These are phyloP conservation scores for Candida smagusa DNA, from an alignment of 1,139 yeast species.

Conservation along the genomic window DNA sequence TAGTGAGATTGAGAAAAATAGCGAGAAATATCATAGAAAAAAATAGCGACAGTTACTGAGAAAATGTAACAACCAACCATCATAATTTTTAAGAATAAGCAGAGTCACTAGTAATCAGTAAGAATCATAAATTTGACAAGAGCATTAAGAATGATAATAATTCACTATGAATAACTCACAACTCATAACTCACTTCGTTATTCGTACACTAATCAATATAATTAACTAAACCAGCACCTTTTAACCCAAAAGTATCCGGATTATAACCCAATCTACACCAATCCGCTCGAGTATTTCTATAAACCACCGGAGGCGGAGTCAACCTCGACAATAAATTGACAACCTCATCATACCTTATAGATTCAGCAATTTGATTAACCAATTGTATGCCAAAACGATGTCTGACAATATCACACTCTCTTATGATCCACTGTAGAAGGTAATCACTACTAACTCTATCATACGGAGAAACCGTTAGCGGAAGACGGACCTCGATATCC, in stretches of 20 bases:
- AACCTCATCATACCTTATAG: conserved; percentile 23
- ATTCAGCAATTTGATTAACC: conserved; percentile 20
- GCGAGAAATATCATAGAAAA: no score
- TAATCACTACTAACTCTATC: conserved; percentile 45
- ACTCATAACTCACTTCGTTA: no score
- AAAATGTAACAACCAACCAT: no score
- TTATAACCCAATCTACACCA: conserved; percentile 41
- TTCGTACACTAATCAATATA: conserved; percentile 39
- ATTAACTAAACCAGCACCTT: conserved; percentile 18
- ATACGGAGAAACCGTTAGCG: conserved; percentile 53
- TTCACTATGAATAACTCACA: no score
- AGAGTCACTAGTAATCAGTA: no score
- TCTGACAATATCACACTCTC: conserved; percentile 48
- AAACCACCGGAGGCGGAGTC: conserved; percentile 28
- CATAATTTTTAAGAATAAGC: no score
- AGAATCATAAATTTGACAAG: no score
- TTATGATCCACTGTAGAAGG: conserved; percentile 48
- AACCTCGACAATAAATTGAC: conserved; percentile 18
- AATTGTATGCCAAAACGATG: conserved; percentile 32
- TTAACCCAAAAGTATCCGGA: conserved; percentile 27
- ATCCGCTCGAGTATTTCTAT: conserved; percentile 28
- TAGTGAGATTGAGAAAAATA: no score
- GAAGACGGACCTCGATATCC: conserved; percentile 47
- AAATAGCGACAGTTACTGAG: no score
- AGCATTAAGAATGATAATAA: no score